A percentile compares a stretch with the other conserved stretches of the same genome.
These are phyloP conservation scores for Farysia itapuensis DNA, from an alignment of 1,284 basidiomycete genomes.

Conservation along the genomic window DNA sequence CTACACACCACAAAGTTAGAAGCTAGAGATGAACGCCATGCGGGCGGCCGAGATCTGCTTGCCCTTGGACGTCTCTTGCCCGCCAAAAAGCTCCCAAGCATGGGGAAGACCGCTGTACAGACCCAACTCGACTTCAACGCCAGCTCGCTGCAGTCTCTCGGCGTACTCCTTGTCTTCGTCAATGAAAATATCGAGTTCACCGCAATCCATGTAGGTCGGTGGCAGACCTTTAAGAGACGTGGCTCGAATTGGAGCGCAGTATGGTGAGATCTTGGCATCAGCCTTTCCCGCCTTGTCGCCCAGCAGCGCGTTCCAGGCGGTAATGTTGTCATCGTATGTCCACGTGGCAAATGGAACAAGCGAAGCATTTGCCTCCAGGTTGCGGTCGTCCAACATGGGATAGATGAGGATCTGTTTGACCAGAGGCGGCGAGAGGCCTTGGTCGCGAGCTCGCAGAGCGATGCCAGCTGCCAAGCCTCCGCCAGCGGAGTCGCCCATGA, in stretches of 20 bases:
- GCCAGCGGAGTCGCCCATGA: constrained; percentile 23
- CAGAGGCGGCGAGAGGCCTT: constrained; percentile 7
- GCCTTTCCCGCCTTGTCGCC: constrained; percentile 6
- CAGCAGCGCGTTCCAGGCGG: constrained; percentile 13
- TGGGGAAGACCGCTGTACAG: constrained; percentile 16
- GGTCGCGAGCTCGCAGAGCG: constrained; percentile 19
- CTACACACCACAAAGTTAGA: too few relatives aligned
- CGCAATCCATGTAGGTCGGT: constrained; percentile 18
- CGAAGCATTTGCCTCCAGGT: constrained; percentile 6
- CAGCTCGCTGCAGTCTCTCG: constrained; percentile 10
- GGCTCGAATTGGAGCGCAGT: constrained; percentile 12
- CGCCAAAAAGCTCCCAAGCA: constrained; percentile 17
- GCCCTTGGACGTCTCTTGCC: constrained; percentile 1
- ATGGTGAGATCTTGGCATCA: constrained; percentile 7
- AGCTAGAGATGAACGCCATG: constrained; percentile 7
- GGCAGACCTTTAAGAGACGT: constrained; percentile 8
- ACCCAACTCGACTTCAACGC: constrained; percentile 14
- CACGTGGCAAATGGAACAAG: constrained; percentile 4
- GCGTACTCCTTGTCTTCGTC: constrained; percentile 11
- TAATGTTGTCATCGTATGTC: constrained; percentile 13
- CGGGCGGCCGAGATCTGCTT: constrained; percentile 3
- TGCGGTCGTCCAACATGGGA: constrained; percentile 29
- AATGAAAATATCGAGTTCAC: constrained; percentile 24
- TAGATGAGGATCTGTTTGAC: constrained; percentile 25
- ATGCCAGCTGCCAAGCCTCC: constrained; percentile 22